A percentile compares a stretch with the other conserved stretches of the same genome.
These are phyloP conservation scores for Diaporthe ampelina DNA, from an alignment of 2,329 filamentous ascomycete genomes.

Conservation along the genomic window DNA sequence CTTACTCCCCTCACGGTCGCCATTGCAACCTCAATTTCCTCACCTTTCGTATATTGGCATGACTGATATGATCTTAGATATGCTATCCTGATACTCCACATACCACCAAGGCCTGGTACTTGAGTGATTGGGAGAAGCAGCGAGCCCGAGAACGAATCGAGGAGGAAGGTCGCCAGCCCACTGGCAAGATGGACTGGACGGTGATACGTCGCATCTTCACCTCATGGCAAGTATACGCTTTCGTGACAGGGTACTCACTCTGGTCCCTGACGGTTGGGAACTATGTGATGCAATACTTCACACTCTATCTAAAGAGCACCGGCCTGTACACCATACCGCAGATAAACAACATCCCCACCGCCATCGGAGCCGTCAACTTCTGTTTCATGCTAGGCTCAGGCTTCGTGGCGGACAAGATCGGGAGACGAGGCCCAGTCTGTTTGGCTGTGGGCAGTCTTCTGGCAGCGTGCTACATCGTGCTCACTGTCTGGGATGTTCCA, in stretches of 20 bases:
- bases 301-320: slow-evolving; percentile 56
- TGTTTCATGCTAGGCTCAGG: slow-evolving; percentile 54
- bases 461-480: slow-evolving; percentile 53
- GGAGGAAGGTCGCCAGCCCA: slow-evolving; percentile 59
- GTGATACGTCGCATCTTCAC: slow-evolving; percentile 55
- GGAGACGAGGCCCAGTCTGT: slow-evolving; percentile 54
- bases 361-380: slow-evolving; percentile 59
- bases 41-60: not conserved
- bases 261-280: slow-evolving; percentile 56
- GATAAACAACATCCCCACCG: slow-evolving; percentile 62
- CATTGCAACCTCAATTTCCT: too few relatives aligned
- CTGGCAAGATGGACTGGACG: slow-evolving; percentile 53
- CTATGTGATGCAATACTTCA: slow-evolving; percentile 58
- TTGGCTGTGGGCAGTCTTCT: slow-evolving; percentile 53
- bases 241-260: slow-evolving; percentile 55
- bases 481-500: slow-evolving; percentile 55
- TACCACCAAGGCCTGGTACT: slow-evolving; percentile 57
- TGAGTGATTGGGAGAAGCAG: slow-evolving; percentile 69
- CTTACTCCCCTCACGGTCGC: too few relatives aligned
- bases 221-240: slow-evolving; percentile 61
- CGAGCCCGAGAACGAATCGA: slow-evolving; percentile 79
- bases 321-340: slow-evolving; percentile 53
- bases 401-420: slow-evolving; percentile 51
- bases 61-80: slow-evolving; percentile 42
- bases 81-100: slow-evolving; percentile 60